Evolutionary conservation across 2,329 filamentous ascomycete genomes (phyloP), one percentile per base, ranked within the genome.

Genomic region (Sarocladium oryzae): DNA sequence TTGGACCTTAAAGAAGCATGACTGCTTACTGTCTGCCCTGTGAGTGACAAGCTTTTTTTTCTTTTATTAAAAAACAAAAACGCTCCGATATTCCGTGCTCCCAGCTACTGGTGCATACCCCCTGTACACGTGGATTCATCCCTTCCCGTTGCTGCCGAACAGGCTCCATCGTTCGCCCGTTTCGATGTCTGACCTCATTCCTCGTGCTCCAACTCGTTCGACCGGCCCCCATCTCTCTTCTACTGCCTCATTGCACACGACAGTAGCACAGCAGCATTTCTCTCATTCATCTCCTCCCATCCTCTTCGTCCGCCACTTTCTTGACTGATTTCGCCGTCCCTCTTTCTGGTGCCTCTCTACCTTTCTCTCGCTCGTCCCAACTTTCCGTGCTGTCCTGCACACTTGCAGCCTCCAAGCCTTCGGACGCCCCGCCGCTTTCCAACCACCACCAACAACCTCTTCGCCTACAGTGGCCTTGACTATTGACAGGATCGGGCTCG

Each of bases 141-240:
- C 20, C 43, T 32, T 48, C 43, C 43, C 43, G 43, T 48, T 18
- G 43, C 43, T 48, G 43, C 43, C 43, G 43, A 48, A 48, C n/a
- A 20, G 26, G 43, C 40, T 26, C 23, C 23, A 24, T 43, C 40
- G 23, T 8, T 43, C 21, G 28, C 21, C 40, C 11, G 40, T 28
- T 23, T 11, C 21, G 16, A 9, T 20, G 18, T 21, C 36, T 20
- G 36, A 40, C 18, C 36, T 40, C 36, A 40, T 16, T n/a, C n/a
- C n/a, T n/a, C n/a, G n/a, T n/a, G n/a, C n/a, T n/a, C n/a, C n/a
- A n/a, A n/a, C n/a, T n/a, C n/a, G n/a, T n/a, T n/a, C n/a, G n/a
- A n/a, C n/a, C n/a, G n/a, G n/a, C 13, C 28, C 7, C 28, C 13
- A 32, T 32, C 28, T 32, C 28, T 32, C 28, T 32, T 13, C 8